These are phyloP conservation scores for Pisolithus thermaeus DNA, from an alignment of 1,284 basidiomycete species.

Conservation along the genomic window DNA sequence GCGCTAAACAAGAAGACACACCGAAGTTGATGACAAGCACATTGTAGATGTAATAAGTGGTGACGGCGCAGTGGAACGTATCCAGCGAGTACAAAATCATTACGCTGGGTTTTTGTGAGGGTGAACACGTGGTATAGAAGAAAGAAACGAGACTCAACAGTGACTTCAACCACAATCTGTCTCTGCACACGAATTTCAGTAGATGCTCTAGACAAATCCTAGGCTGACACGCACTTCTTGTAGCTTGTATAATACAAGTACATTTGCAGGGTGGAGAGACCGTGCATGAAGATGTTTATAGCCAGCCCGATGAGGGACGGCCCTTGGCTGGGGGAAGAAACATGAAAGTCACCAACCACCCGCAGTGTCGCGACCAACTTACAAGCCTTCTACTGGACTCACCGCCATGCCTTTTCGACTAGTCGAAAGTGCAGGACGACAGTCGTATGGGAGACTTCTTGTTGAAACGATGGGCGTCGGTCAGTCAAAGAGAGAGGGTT, in stretches of 20 bases:
- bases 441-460: too few relatives aligned
- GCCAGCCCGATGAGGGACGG: constrained; percentile 14
- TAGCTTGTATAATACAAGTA: constrained; percentile 32
- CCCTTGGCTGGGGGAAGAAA: neutral
- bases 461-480: too few relatives aligned
- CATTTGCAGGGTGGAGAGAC: constrained; percentile 35
- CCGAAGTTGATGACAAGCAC: constrained; percentile 33
- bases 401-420: too few relatives aligned
- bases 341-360: too few relatives aligned
- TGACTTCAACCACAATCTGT: constrained; percentile 12
- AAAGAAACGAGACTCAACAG: neutral
- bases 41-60: constrained; percentile 32
- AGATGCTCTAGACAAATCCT: neutral
- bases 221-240: constrained; percentile 19
- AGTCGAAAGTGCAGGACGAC: too few relatives aligned
- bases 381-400: too few relatives aligned
- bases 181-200: constrained; percentile 13
- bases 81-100: constrained; percentile 30
- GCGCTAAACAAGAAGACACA: constrained; percentile 10
- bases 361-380: too few relatives aligned
- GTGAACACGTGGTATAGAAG: neutral
- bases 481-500: too few relatives aligned
- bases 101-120: constrained; percentile 10
- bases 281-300: constrained; percentile 32
- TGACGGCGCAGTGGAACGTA: constrained; percentile 32